phyloP scores from a whole-genome alignment of 768 basidiomycete genomes.

The Hypholoma sublateritium region DNA sequence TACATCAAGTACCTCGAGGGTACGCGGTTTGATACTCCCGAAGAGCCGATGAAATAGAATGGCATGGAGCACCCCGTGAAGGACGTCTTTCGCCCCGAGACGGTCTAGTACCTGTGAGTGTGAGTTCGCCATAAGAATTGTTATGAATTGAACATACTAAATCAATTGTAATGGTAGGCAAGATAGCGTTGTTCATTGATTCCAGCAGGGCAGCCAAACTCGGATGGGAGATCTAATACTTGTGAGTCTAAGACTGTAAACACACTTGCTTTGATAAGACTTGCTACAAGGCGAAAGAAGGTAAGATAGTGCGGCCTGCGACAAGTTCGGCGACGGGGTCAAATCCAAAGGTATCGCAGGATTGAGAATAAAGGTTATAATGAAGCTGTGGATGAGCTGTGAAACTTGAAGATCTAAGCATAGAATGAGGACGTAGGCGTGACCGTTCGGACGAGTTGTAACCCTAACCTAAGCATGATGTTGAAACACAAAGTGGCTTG shows the following conservation, averaged over 20 bases:
- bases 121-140: not conserved
- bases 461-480: not conserved
- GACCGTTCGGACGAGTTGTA: not conserved
- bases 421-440: too few relatives aligned
- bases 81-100: constrained; percentile 68
- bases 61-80: constrained; percentile 75
- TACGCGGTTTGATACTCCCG: constrained; percentile 74
- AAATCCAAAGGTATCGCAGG: not conserved
- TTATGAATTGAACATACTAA: constrained; percentile 30
- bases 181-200: constrained; percentile 20
- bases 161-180: constrained; percentile 51
- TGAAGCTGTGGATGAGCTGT: too few relatives aligned
- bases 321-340: not conserved
- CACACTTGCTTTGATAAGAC: not conserved
- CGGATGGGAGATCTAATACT: not conserved
- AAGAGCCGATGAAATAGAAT: constrained; percentile 84
- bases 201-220: not conserved
- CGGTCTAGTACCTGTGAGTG: constrained; percentile 65
- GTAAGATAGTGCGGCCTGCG: not conserved
- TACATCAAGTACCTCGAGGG: constrained; percentile 79
- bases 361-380: not conserved
- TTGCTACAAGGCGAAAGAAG: not conserved
- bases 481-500: not conserved
- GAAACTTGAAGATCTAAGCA: too few relatives aligned
- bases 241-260: too few relatives aligned